phyloP scores from a whole-genome alignment of 345 rosid species.

The Fremontodendron californicum region DNA sequence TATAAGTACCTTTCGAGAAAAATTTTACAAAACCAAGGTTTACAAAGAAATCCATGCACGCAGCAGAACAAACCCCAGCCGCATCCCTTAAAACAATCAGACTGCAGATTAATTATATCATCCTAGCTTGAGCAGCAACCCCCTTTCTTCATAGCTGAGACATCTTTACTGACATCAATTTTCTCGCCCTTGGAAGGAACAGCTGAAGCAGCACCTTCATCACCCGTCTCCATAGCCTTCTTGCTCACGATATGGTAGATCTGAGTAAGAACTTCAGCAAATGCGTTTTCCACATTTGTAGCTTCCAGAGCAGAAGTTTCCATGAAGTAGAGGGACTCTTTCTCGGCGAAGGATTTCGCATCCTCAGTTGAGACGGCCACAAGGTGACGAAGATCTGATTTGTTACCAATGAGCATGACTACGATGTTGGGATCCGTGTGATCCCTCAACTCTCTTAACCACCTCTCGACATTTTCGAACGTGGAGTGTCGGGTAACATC shows the following conservation, averaged over 20 bases:
- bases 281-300: constrained; percentile 83
- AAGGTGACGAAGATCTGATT: constrained; percentile 92
- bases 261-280: constrained; percentile 84
- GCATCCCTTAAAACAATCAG: constrained; percentile 17
- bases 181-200: constrained; percentile 83
- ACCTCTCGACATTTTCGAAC: constrained; percentile 84
- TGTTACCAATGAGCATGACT: constrained; percentile 87
- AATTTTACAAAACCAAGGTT: constrained; percentile 31
- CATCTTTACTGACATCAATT: constrained; percentile 74
- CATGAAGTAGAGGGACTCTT: constrained; percentile 86
- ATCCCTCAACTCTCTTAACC: constrained; percentile 89
- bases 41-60: constrained; percentile 13
- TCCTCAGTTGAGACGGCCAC: constrained; percentile 82
- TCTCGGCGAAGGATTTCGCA: constrained; percentile 75
- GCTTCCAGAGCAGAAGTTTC: constrained; percentile 91
- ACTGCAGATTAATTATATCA: constrained; percentile 7
- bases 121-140: constrained; percentile 85
- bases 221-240: constrained; percentile 80
- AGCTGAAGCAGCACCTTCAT: constrained; percentile 41
- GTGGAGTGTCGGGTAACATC: constrained; percentile 90
- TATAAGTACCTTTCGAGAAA: constrained; percentile 25
- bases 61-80: constrained; percentile 26
- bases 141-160: constrained; percentile 82
- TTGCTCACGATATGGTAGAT: constrained; percentile 78
- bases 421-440: constrained; percentile 93